Base-by-base conservation (phyloP, 257 asterid species). In the Ocimum tenuiflorum region DNA sequence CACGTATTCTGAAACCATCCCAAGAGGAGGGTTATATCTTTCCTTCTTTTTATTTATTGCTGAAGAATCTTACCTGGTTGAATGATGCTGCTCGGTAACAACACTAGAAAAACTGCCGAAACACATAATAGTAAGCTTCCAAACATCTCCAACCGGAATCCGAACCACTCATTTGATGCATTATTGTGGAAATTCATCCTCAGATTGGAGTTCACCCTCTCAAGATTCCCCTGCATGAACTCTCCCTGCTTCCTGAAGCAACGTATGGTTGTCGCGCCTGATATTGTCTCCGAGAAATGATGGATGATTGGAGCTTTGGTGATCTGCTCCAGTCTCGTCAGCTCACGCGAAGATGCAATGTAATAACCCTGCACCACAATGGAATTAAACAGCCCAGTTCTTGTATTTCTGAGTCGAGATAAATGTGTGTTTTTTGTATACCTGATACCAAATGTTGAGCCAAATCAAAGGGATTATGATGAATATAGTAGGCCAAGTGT, bases 401-500 rank as follows among this genome's bases (percentile, higher is more conserved):
- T n/a, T 43, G 13, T 20, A 42, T 1, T 3, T n/a, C 8, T n/a
- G 50, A 36, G n/a, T n/a, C n/a, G n/a, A n/a, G n/a, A n/a, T n/a
- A 4, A 1, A 1, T 27, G 31, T 27, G 2, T 4, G 3, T 27
- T 27, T 2, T 27, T 48, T 14, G 8, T 66, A 31, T 83, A 89
- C 96, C 92, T 84, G 86, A 51, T 84, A 86, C 91, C 88, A 89
- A 24, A 79, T 53, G 62, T 87, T 86, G 22, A 89, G 77, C 88
- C 86, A 86, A 35, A 67, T 47, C 31, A 89, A 74, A 10, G 96
- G 96, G 68, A 89, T 33, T 38, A 86, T 48, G 29, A 86, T 60
- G 75, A 89, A 68, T 22, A 78, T 22, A 0, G 85, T 81, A 5
- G 91, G 91, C 96, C 96, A 89, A 67, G 96, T 83, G 63, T 77